Evolutionary conservation across 2,329 filamentous ascomycete species (phyloP), one percentile per base, ranked within the genome.

Genomic region (Colletotrichum musicola): DNA sequence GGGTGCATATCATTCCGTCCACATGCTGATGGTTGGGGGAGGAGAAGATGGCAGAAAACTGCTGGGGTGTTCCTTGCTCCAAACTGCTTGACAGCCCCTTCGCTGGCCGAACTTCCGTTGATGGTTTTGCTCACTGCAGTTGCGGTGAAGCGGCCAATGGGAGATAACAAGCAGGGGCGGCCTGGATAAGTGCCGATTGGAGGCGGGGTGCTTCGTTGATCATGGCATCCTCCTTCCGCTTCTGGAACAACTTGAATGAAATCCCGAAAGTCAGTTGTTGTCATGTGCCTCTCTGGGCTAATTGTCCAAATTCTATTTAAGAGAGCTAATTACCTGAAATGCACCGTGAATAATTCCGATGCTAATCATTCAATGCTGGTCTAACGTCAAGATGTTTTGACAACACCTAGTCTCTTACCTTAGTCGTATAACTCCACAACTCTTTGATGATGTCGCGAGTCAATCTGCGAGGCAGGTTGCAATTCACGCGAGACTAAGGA

Each of bases 1-100:
- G 65, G 55, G 61, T 68, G 42, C 55, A 68, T 50, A 22, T 54
- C 38, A 30, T 10, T 46, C 59, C 40, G 44, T 13, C 40, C 27
- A 30, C 12, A 12, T 12, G 40, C 12, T 12, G 12, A 13, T 42
- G 12, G 40, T 40, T 10, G 56, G 13, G 25, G 27, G 22, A 27
- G 27, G 22, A 27, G 20, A 22, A 22, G 20, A 22, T 49, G 57
- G 57, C 46, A 3, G 27, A 35, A 22, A 40, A 22, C 49, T 62
- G 49, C 47, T n/a, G 38, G 38, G 58, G 35, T 13, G 12, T 9
- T 27, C 59, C 59, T 27, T 30, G 27, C 38, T 12, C 13, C 27
- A 30, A 13, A 12, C 38, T 40, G n/a, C 10, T 30, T 50, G 13
- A 50, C 6, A 50, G 46, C 30, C 20, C 46, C 14, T 42, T 14